Conservation (phyloP, 106 monocot species). For the Iris macrosiphon region DNA sequence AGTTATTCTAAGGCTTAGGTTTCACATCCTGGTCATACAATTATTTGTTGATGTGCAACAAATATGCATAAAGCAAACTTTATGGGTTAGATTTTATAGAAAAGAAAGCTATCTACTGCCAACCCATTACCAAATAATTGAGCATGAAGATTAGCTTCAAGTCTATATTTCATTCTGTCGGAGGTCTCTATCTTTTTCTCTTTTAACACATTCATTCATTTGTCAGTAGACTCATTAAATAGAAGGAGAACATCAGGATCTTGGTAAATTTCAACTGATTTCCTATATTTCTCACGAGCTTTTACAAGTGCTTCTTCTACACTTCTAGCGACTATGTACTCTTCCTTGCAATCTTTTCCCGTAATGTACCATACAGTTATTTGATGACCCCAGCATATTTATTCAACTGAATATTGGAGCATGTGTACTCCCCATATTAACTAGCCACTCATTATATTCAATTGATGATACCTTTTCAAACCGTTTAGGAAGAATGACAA, state of each 20-base stretch:
- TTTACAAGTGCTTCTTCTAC: slow-evolving; percentile 62
- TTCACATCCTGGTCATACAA: no score
- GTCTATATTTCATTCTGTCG: no score
- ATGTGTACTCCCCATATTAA: slow-evolving; percentile 82
- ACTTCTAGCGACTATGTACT: slow-evolving; percentile 88
- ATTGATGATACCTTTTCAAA: slow-evolving; percentile 82
- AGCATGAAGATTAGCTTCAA: no score
- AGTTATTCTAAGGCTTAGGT: no score
- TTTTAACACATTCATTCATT: no score
- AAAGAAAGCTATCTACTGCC: no score
- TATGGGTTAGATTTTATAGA: no score
- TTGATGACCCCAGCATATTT: slow-evolving; percentile 96
- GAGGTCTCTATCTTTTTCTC: no score
- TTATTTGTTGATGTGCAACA: no score
- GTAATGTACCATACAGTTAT: slow-evolving; percentile 98
- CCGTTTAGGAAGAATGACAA: slow-evolving; percentile 88
- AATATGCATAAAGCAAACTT: no score
- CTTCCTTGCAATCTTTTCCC: slow-evolving; percentile 83
- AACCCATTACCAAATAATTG: no score
- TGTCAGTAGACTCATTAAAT: no score
- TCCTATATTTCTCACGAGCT: slow-evolving; percentile 80
- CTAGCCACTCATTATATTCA: slow-evolving; percentile 73
- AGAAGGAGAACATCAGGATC: slow-evolving; percentile 99
- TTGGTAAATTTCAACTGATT: slow-evolving; percentile 94
- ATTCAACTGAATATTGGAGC: slow-evolving; percentile 92